Conservation (phyloP, 2,329 filamentous ascomycete genomes). For the Hymenoscyphus fraxineus region DNA sequence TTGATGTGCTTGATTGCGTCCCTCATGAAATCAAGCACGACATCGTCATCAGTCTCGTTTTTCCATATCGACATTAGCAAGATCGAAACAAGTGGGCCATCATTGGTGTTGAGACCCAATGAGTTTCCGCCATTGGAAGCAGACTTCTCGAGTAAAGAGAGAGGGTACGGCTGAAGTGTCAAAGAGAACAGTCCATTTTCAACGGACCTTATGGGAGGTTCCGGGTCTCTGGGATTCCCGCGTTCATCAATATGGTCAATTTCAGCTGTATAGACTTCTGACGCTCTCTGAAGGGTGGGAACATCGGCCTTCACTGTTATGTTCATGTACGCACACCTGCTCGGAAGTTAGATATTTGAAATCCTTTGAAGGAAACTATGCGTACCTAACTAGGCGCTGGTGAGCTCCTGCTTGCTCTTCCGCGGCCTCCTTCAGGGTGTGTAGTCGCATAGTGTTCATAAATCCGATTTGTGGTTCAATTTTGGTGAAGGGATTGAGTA, state of each 20-base stretch:
- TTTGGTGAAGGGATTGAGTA: not conserved
- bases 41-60: not conserved
- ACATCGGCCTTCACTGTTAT: not conserved
- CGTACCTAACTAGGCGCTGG: not conserved
- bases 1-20: not conserved
- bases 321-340: slow-evolving; percentile 5
- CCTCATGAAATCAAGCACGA: not conserved
- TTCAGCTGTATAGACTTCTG: not conserved
- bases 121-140: slow-evolving; percentile 6
- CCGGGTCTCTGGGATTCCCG: not conserved
- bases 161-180: not conserved
- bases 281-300: not conserved
- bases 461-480: not conserved
- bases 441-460: not conserved
- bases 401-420: not conserved
- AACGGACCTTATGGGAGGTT: not conserved
- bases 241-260: not conserved
- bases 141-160: not conserved
- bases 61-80: not conserved
- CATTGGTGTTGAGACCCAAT: slow-evolving; percentile 3
- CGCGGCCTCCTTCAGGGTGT: not conserved
- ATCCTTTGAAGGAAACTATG: not conserved
- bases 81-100: slow-evolving; percentile 2
- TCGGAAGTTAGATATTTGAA: not conserved
- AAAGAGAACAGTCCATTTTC: not conserved